phyloP scores from a whole-genome alignment of 2,329 filamentous ascomycete genomes.

The Aureobasidium subglaciale region DNA sequence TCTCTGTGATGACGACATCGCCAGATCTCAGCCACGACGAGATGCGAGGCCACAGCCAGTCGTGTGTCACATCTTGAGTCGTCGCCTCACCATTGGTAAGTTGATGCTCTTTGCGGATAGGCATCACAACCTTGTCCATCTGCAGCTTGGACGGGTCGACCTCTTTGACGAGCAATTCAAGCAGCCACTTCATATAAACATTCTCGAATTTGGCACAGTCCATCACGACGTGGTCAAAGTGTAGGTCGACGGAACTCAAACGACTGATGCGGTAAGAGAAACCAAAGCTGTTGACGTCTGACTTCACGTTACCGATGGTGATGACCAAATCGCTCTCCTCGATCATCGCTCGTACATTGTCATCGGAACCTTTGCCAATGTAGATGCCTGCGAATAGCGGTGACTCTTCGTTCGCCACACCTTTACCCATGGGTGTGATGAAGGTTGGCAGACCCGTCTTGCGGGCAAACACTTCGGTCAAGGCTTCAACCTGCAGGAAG shows the following conservation, averaged over 20 bases:
- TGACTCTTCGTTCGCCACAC: slow-evolving; percentile 41
- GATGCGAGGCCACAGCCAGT: slow-evolving; percentile 70
- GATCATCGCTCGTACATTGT: slow-evolving; percentile 18
- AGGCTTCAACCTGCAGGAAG: slow-evolving; percentile 58
- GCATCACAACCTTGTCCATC: slow-evolving; percentile 16
- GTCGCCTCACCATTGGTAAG: slow-evolving; percentile 29
- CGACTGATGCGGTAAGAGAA: slow-evolving; percentile 25
- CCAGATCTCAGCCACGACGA: slow-evolving; percentile 63
- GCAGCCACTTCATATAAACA: slow-evolving; percentile 39
- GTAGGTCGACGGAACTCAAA: slow-evolving; percentile 26
- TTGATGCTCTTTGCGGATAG: slow-evolving; percentile 15
- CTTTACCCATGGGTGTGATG: slow-evolving; percentile 44
- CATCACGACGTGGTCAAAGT: slow-evolving; percentile 55
- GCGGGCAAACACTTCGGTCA: slow-evolving; percentile 37
- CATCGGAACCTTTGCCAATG: slow-evolving; percentile 19
- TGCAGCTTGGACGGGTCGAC: not conserved
- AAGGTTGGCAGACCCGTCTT: slow-evolving; percentile 44
- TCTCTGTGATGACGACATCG: slow-evolving; percentile 80
- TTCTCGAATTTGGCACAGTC: slow-evolving; percentile 5
- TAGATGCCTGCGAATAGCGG: slow-evolving; percentile 42
- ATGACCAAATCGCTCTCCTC: slow-evolving; percentile 21
- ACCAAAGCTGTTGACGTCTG: slow-evolving; percentile 25
- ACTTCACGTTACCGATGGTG: slow-evolving; percentile 19
- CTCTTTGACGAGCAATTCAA: not conserved
- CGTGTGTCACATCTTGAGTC: slow-evolving; percentile 48